Percentiles rank a stretch among this genome's conserved stretches.
These are phyloP conservation scores for Fusarium coicis DNA, from an alignment of 2,329 filamentous ascomycete genomes.

Conservation along the genomic window DNA sequence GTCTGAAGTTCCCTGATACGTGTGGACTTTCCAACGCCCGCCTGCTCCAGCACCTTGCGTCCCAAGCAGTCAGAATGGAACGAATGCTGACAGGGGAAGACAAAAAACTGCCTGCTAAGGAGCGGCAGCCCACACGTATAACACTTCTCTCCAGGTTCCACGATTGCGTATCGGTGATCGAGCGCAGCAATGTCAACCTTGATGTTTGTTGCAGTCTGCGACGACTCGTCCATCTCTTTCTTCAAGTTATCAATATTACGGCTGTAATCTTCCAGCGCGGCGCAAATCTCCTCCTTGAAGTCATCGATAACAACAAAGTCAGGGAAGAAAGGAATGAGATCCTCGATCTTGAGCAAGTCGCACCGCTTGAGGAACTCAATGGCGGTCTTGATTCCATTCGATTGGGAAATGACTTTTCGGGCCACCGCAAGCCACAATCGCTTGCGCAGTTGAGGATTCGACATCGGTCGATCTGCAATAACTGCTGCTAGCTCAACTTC, in stretches of 20 bases:
- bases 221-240: constrained; percentile 95
- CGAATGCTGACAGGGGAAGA: constrained; percentile 97
- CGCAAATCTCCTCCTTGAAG: constrained; percentile 98
- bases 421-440: constrained; percentile 96
- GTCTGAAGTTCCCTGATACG: constrained; percentile 87
- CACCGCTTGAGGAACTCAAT: constrained; percentile 94
- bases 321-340: constrained; percentile 97
- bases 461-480: constrained; percentile 86
- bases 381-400: constrained; percentile 88
- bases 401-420: constrained; percentile 89
- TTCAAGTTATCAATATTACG: constrained; percentile 89
- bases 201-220: constrained; percentile 89
- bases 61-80: constrained; percentile 97
- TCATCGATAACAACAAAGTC: constrained; percentile 99
- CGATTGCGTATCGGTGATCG: constrained; percentile 92
- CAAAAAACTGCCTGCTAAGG: constrained; percentile 92
- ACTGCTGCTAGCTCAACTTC: constrained; percentile 90
- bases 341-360: constrained; percentile 92
- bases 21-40: constrained; percentile 78
- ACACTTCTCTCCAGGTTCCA: constrained; percentile 95
- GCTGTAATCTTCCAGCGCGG: constrained; percentile 91
- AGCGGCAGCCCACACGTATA: constrained; percentile 88
- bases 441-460: constrained; percentile 84
- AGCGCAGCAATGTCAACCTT: constrained; percentile 87
- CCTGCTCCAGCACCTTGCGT: constrained; percentile 83